Conservation (phyloP, 2,329 filamentous ascomycete genomes). For the Eutypella sp. region DNA sequence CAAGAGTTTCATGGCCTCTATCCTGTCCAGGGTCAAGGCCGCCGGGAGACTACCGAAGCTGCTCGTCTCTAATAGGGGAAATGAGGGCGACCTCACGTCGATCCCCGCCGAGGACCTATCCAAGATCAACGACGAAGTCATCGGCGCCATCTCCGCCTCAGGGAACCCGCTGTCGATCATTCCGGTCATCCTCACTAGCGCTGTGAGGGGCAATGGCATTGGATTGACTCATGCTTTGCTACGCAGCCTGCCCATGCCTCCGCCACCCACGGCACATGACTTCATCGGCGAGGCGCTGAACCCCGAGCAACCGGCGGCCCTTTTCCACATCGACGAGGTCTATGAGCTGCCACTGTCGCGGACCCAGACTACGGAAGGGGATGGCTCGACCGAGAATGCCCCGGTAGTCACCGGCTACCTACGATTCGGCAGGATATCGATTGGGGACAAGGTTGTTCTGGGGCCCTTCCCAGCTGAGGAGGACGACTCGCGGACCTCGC, state of each 20-base stretch:
- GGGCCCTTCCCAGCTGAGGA: constrained; percentile 69
- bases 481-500: constrained; percentile 35
- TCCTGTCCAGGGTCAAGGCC: constrained; percentile 74
- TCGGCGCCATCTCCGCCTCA: constrained; percentile 44
- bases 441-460: constrained; percentile 73
- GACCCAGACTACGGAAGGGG: constrained; percentile 33
- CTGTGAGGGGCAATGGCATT: constrained; percentile 79
- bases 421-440: constrained; percentile 68
- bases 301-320: constrained; percentile 53
- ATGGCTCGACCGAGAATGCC: constrained; percentile 24
- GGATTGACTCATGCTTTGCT: constrained; percentile 77
- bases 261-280: constrained; percentile 46
- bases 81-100: constrained; percentile 46
- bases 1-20: constrained; percentile 63
- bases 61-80: constrained; percentile 52
- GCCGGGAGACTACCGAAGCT: constrained; percentile 70
- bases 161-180: constrained; percentile 50
- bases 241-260: constrained; percentile 66
- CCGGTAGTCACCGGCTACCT: constrained; percentile 77
- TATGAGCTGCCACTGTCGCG: constrained; percentile 69
- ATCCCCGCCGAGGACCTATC: constrained; percentile 52
- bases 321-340: constrained; percentile 90
- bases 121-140: constrained; percentile 49
- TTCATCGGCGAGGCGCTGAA: constrained; percentile 51
- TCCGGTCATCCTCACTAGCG: constrained; percentile 83